Base-by-base conservation (phyloP, 2,329 filamentous ascomycete genomes). In the Triangularia setosa region DNA sequence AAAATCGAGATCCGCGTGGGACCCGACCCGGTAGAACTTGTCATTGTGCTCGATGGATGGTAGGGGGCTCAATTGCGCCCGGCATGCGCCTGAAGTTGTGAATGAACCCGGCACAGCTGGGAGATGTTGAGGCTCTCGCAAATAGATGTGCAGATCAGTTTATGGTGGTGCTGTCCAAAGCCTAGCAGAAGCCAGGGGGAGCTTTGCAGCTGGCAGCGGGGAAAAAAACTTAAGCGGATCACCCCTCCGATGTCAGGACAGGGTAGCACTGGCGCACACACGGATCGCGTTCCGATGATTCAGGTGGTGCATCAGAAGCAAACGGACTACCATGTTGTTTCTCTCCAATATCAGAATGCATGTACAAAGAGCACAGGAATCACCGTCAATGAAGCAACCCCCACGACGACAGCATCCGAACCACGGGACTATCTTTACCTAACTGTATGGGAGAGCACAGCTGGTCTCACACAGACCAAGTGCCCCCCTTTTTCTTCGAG, bases 1-100 rank as follows among this genome's bases (percentile, higher is more conserved):
- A 99, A 82, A 70, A 99, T 96, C 35, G 86, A 83, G 73, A 98
- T 92, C 74, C 80, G 78, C 59, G 84, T 84, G 27, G 85, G 85
- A 68, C 75, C 75, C 23, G 68, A 72, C 68, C 67, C 65, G 61
- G 63, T 63, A 63, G 65, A 40, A 60, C 44, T 62, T 21, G 68
- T 67, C 69, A 71, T 71, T 64, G 52, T 64, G 57, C 33, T 67
- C 67, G 64, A 62, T 64, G 58, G 56, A 61, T 64, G 58, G 33
- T 56, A 44, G 64, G 60, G 65, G 59, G 61, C 63, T 65, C 68
- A 66, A 69, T 65, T 68, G 69, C 62, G 65, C 62, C 63, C 66
- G 28, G 48, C 69, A 69, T 71, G 61, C 65, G 64, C 53, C 57
- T 58, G 58, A 9, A 33, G 52, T 53, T 30, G 55, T 16, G 57